Percentiles rank a stretch among this genome's conserved stretches.
phyloP scores from a whole-genome alignment of 257 asterid species.

The Solanum gandarillasii region DNA sequence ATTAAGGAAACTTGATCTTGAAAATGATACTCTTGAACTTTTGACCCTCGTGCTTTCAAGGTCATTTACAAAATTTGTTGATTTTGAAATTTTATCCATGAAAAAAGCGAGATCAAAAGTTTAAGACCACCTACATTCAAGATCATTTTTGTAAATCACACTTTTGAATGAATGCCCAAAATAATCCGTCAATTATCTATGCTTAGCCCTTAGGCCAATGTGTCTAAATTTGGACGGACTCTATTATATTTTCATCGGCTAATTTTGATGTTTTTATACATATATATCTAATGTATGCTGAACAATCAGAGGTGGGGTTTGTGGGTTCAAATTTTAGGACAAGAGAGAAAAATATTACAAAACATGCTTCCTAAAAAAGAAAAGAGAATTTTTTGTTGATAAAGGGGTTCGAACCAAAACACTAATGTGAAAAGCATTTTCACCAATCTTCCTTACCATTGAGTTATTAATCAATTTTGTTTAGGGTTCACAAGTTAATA shows the following conservation, averaged over 20 bases:
- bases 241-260: background rate
- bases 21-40: background rate
- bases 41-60: background rate
- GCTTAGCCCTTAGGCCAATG: background rate
- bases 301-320: background rate
- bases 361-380: no score
- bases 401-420: no score
- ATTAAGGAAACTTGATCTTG: background rate
- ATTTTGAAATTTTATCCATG: background rate
- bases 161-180: background rate
- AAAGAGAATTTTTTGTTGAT: no score
- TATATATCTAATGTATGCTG: background rate
- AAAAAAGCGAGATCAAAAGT: background rate
- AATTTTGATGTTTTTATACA: background rate
- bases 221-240: background rate
- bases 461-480: no score
- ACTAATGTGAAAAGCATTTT: no score
- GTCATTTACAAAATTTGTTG: background rate
- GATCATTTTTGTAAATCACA: background rate
- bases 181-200: background rate
- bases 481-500: no score
- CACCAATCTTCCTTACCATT: no score
- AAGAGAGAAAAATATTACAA: no score
- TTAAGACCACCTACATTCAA: background rate
- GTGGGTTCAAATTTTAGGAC: no score